A percentile compares a stretch with the other conserved stretches of the same genome.
phyloP scores from a whole-genome alignment of 352 stramenopile genomes.

The Pythium vanterpoolii region DNA sequence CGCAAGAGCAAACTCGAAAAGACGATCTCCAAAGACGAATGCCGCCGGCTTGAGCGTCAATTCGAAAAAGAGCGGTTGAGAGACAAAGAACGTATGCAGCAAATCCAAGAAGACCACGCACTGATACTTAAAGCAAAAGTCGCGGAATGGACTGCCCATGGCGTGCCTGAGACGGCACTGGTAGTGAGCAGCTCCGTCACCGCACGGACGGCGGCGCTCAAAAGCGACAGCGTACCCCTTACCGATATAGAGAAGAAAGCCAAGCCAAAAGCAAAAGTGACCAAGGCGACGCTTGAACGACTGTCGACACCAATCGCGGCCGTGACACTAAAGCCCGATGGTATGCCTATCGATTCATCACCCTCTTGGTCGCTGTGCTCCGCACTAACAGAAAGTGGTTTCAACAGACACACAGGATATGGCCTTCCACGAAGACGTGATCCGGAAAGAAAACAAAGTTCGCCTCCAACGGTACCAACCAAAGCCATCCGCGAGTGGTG shows the following conservation, averaged over 20 bases:
- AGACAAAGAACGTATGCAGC: slow-evolving; percentile 47
- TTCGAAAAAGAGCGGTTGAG: slow-evolving; percentile 42
- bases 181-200: neutral
- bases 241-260: neutral
- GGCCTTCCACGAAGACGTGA: slow-evolving; percentile 48
- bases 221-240: neutral
- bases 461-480: slow-evolving; percentile 28
- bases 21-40: slow-evolving; percentile 36
- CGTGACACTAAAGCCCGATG: neutral
- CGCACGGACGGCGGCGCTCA: neutral
- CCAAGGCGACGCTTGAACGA: slow-evolving; percentile 39
- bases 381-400: neutral
- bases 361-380: neutral
- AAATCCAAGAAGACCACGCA: slow-evolving; percentile 61
- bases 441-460: slow-evolving; percentile 38
- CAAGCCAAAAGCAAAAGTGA: slow-evolving; percentile 32
- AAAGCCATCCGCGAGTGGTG: slow-evolving; percentile 14
- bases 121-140: slow-evolving; percentile 50
- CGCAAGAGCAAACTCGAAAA: slow-evolving; percentile 42
- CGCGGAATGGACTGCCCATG: slow-evolving; percentile 45
- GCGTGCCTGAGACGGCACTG: slow-evolving; percentile 18
- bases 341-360: neutral
- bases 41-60: slow-evolving; percentile 47
- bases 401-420: slow-evolving; percentile 30
- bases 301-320: slow-evolving; percentile 23